Percentiles rank a stretch among this genome's conserved stretches.
Evolutionary conservation across 2,329 filamentous ascomycete genomes (phyloP).

Genomic region (Escovopsis sp.): DNA sequence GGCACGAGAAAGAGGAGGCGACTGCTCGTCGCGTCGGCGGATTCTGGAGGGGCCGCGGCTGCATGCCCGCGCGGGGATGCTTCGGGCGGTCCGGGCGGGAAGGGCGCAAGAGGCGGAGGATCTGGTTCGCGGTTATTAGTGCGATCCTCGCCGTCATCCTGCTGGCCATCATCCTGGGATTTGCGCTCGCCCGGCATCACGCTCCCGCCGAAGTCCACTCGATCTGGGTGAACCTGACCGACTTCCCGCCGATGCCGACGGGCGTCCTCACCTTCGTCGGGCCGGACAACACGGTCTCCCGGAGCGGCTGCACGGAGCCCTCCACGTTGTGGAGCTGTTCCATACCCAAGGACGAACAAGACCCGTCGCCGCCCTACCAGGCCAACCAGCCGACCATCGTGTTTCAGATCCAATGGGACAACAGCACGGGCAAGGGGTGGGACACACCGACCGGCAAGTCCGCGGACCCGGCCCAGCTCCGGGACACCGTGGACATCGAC

Average conservation of each 20-base stretch:
- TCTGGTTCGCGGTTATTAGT: slow-evolving; percentile 38
- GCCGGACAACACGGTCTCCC: slow-evolving; percentile 48
- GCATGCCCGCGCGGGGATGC: slow-evolving; percentile 40
- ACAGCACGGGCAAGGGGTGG: slow-evolving; percentile 37
- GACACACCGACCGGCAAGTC: slow-evolving; percentile 26
- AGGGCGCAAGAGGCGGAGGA: slow-evolving; percentile 44
- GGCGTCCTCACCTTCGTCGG: slow-evolving; percentile 67
- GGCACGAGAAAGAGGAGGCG: slow-evolving; percentile 51
- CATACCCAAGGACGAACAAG: slow-evolving; percentile 63
- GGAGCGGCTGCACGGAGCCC: slow-evolving; percentile 54
- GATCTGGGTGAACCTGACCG: slow-evolving; percentile 70
- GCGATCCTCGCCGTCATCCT: slow-evolving; percentile 39
- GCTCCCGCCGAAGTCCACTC: slow-evolving; percentile 18
- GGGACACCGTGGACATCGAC: slow-evolving; percentile 1
- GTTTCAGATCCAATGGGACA: slow-evolving; percentile 61
- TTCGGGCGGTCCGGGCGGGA: slow-evolving; percentile 48
- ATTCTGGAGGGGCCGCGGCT: slow-evolving; percentile 50
- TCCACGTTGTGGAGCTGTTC: slow-evolving; percentile 75
- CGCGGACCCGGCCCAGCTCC: slow-evolving; percentile 9
- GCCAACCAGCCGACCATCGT: slow-evolving; percentile 63
- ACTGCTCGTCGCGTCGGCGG: slow-evolving; percentile 40
- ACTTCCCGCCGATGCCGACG: slow-evolving; percentile 74
- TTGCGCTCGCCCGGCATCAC: slow-evolving; percentile 30
- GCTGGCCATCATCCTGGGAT: slow-evolving; percentile 40
- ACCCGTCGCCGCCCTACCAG: slow-evolving; percentile 44